phyloP scores from a whole-genome alignment of 768 basidiomycete species.

The Fibroporia radiculosa region DNA sequence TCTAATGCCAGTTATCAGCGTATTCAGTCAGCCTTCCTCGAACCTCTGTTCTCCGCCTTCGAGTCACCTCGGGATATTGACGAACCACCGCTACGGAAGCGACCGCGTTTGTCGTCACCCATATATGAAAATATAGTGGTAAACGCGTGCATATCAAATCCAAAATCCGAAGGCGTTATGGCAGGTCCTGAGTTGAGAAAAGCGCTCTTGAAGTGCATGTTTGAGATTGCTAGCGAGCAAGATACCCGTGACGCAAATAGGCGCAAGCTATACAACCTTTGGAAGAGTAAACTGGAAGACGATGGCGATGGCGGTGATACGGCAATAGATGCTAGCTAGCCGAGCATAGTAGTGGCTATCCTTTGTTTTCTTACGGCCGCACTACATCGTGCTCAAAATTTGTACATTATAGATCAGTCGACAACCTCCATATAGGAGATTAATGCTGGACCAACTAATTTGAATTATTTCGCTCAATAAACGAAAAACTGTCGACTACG shows the following conservation, averaged over 20 bases:
- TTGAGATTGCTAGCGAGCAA: constrained; percentile 64
- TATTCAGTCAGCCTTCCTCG: constrained; percentile 57
- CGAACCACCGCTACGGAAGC: constrained; percentile 39
- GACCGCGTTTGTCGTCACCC: constrained; percentile 32
- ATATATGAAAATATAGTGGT: constrained; percentile 39
- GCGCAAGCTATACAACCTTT: constrained; percentile 75
- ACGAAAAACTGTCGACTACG: too few species aligned
- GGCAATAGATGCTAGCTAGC: constrained; percentile 11
- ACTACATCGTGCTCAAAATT: too few species aligned
- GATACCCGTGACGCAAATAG: constrained; percentile 76
- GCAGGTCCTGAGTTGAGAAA: constrained; percentile 35
- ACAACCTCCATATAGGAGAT: too few species aligned
- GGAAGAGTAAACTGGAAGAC: constrained; percentile 52
- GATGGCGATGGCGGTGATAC: constrained; percentile 31
- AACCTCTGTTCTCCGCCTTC: constrained; percentile 60
- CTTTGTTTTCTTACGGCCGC: neutral
- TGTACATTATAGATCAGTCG: neutral
- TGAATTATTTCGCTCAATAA: neutral
- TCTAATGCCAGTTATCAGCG: constrained; percentile 64
- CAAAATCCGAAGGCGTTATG: constrained; percentile 32
- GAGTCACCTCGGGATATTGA: constrained; percentile 28
- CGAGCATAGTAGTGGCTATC: neutral
- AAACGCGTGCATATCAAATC: constrained; percentile 45
- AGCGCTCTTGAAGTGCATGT: constrained; percentile 53
- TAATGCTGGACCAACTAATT: too few species aligned